A percentile compares a stretch with the other conserved stretches of the same genome.
phyloP scores from a whole-genome alignment of 306 rosid species.

The Dalbergia cochinchinensis region DNA sequence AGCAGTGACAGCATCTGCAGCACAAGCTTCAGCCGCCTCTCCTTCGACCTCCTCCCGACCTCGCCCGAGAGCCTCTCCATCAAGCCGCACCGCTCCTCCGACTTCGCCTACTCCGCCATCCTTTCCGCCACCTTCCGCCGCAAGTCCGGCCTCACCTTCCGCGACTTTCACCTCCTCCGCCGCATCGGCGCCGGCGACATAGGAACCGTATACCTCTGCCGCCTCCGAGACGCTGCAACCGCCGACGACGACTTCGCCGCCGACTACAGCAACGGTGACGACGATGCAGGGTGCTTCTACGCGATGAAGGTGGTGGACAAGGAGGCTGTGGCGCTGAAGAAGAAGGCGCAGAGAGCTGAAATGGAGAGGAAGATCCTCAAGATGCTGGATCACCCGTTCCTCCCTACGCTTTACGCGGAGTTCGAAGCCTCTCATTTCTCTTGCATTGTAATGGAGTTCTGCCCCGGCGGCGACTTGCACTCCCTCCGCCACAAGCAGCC shows the following conservation, averaged over 20 bases:
- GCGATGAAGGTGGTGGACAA: conserved; percentile 99
- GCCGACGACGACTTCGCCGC: conserved; percentile 31
- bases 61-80: conserved; percentile 62
- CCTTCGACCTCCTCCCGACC: conserved; percentile 69
- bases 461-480: conserved; percentile 94
- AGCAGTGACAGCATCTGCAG: conserved; percentile 88
- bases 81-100: conserved; percentile 95
- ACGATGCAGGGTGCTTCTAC: conserved; percentile 52
- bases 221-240: conserved; percentile 48
- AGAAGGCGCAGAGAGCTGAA: conserved; percentile 83
- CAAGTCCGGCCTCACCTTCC: conserved; percentile 67
- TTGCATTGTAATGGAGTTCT: conserved; percentile 97
- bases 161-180: conserved; percentile 82
- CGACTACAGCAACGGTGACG: conserved; percentile 25
- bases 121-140: conserved; percentile 59
- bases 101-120: conserved; percentile 88
- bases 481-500: conserved; percentile 82
- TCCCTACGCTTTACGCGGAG: conserved; percentile 91
- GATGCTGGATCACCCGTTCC: conserved; percentile 94
- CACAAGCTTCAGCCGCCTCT: conserved; percentile 87
- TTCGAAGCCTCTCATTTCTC: conserved; percentile 93
- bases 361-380: conserved; percentile 93
- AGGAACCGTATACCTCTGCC: conserved; percentile 90
- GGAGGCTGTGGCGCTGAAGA: conserved; percentile 80
- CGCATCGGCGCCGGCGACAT: conserved; percentile 94